Evolutionary conservation across 331 rosid genomes (phyloP).

Genomic region (Spiraea crenata): DNA sequence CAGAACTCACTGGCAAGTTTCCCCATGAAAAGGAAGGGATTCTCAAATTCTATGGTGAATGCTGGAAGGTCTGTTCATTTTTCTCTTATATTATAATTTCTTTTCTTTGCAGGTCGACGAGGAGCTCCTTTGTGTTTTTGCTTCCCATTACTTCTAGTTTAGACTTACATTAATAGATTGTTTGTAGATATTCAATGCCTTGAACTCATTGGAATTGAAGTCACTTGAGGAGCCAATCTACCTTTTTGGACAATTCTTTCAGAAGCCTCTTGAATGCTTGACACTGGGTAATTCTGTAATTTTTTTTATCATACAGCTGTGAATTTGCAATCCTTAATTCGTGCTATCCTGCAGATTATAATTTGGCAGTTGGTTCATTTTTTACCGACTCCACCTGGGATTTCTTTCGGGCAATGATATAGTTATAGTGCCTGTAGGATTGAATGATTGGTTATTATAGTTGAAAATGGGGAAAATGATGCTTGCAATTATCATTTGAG

Average conservation of each 20-base stretch:
- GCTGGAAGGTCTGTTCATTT: constrained; percentile 79
- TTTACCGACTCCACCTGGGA: not conserved
- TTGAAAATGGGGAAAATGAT: not conserved
- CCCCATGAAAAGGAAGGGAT: constrained; percentile 92
- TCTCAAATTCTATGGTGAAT: constrained; percentile 74
- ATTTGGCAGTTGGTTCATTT: not conserved
- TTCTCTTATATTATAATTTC: not conserved
- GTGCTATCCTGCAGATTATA: not conserved
- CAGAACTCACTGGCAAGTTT: constrained; percentile 59
- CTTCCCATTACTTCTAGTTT: constrained; percentile 18
- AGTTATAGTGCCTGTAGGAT: not conserved
- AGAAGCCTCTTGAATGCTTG: constrained; percentile 83
- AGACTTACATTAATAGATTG: constrained; percentile 30
- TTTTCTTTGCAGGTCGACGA: constrained; percentile 38
- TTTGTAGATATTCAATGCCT: constrained; percentile 76
- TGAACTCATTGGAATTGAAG: constrained; percentile 91
- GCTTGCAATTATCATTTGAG: not conserved
- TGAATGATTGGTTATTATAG: not conserved
- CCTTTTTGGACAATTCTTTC: constrained; percentile 91
- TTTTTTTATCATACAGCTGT: not conserved
- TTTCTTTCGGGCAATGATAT: not conserved
- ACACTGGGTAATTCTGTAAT: constrained; percentile 15
- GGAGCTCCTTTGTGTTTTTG: constrained; percentile 40
- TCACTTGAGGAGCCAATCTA: constrained; percentile 99
- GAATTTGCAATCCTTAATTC: not conserved